These are phyloP conservation scores for Solanum pennellii DNA, from an alignment of 257 asterid genomes.

Conservation along the genomic window DNA sequence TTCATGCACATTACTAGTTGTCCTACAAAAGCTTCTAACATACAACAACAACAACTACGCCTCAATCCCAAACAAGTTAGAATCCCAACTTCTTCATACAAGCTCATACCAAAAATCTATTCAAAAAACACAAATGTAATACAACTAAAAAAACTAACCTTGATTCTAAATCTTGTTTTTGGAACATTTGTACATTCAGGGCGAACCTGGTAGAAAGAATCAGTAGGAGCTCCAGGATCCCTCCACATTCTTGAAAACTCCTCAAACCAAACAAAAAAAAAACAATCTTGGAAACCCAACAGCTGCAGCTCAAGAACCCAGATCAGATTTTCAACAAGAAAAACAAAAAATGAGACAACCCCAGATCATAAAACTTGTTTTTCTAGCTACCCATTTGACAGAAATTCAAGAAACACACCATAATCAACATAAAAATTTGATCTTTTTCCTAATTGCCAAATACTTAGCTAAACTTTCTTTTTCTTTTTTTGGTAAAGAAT, in stretches of 20 bases:
- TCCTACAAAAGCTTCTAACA: neutral
- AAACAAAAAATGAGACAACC: neutral
- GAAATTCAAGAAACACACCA: constrained; percentile 6
- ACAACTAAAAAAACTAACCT: constrained; percentile 33
- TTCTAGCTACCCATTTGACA: neutral
- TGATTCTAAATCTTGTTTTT: constrained; percentile 80
- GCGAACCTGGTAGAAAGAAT: constrained; percentile 72
- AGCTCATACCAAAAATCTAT: neutral
- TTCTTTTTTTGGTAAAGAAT: neutral
- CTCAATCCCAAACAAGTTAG: neutral
- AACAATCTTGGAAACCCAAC: neutral
- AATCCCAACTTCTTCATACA: neutral
- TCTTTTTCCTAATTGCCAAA: neutral
- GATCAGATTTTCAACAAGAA: constrained; percentile 24
- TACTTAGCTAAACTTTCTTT: neutral
- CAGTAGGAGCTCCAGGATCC: constrained; percentile 72
- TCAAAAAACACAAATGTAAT: neutral
- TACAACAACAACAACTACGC: neutral
- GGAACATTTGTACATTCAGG: constrained; percentile 80
- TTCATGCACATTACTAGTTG: neutral
- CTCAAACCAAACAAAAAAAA: neutral
- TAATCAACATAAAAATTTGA: neutral
- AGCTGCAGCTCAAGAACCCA: constrained; percentile 5
- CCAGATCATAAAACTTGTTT: constrained; percentile 20
- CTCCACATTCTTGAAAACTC: constrained; percentile 52